A percentile compares a stretch with the other conserved stretches of the same genome.
Evolutionary conservation across 139 green algal genomes (phyloP).

Genomic region (Klebsormidium nitens): DNA sequence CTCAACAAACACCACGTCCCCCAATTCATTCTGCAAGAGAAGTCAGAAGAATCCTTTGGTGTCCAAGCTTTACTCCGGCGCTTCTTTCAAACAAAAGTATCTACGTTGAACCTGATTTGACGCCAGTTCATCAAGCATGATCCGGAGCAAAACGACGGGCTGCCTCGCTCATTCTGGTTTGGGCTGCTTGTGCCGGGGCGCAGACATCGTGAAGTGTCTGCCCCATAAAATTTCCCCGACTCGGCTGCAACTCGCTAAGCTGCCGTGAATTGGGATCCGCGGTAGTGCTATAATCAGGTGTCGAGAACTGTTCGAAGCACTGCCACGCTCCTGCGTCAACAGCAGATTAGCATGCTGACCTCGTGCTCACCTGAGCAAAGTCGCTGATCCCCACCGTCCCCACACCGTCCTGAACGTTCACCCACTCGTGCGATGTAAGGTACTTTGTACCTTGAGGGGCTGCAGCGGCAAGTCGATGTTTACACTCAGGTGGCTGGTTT

Average conservation of each 20-base stretch:
- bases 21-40: conserved; percentile 62
- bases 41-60: too few relatives aligned
- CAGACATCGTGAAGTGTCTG: background rate
- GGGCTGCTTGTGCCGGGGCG: background rate
- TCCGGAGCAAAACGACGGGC: too few relatives aligned
- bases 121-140: too few relatives aligned
- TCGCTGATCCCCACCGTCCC: conserved; percentile 92
- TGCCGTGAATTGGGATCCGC: too few relatives aligned
- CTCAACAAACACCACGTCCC: conserved; percentile 97
- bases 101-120: too few relatives aligned
- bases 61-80: too few relatives aligned
- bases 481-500: too few relatives aligned
- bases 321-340: background rate
- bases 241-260: background rate
- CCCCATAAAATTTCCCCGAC: background rate
- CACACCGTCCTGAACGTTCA: conserved; percentile 76
- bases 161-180: too few relatives aligned
- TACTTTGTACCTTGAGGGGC: conserved; percentile 46
- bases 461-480: conserved; percentile 8
- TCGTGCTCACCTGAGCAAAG: conserved; percentile 78
- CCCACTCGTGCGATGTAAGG: conserved; percentile 48
- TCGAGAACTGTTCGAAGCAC: background rate
- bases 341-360: background rate
- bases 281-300: too few relatives aligned
- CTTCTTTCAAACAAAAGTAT: too few relatives aligned